Evolutionary conservation across 2,329 filamentous ascomycete species (phyloP), one percentile per base, ranked within the genome.

Genomic region (Fusarium sp.): DNA sequence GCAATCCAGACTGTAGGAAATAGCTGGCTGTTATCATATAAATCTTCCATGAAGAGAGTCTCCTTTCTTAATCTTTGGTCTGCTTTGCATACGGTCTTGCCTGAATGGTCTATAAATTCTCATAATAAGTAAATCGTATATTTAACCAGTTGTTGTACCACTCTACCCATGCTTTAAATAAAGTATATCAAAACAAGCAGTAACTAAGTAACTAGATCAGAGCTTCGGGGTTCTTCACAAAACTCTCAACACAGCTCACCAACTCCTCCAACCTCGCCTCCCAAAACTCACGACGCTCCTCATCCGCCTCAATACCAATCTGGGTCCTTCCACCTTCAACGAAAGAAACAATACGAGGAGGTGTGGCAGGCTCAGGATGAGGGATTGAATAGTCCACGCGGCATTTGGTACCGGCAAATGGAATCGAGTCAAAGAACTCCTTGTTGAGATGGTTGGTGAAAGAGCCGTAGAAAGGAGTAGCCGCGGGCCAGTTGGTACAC

Each of bases 381-480:
- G 72, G 72, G 17, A 72, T 74, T 2, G 58, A 66, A 36, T 74
- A 74, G 23, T 75, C 72, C 10, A 74, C 71, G 23, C 72, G 72
- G 23, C 72, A 74, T 18, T 66, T 49, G 1, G 72, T 70, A 25
- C 66, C 62, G 17, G 74, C 73, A 47, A 75, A 75, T 0, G 74
- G 72, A 43, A 75, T 68, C 4, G 63, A 46, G 50, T 75, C 73
- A 27, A 75, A 75, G 55, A 70, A 74, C 40, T 74, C 72, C 20
- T 66, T 62, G 47, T 75, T 74, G 27, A 75, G 70, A 23, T 75
- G 72, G 46, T 75, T 75, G 15, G 73, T 72, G 35, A 75, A 75
- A 0, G 74, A 75, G 2, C 65, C 49, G 21, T 67, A 75, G 58
- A 75, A 75, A 15, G 23, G 21, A 4, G 64, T 60, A 0, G 47